A percentile compares a stretch with the other conserved stretches of the same genome.
Evolutionary conservation across 2,329 filamentous ascomycete genomes (phyloP).

Genomic region (Aspergillus amoenus): DNA sequence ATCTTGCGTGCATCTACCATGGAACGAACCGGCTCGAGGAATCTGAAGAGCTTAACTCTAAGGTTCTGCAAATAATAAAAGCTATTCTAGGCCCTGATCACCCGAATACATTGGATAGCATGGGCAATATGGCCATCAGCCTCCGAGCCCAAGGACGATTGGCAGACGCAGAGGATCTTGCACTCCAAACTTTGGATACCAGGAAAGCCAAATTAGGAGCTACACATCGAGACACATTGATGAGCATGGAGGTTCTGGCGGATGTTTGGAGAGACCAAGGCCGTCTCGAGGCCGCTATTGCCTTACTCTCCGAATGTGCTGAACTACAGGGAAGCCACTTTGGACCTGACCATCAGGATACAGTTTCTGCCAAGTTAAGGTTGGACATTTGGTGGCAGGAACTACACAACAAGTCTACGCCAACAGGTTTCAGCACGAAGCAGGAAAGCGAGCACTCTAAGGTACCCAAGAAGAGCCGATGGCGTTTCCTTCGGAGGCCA

Average conservation of each 20-base stretch:
- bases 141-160: conserved; percentile 12
- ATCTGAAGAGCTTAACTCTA: not conserved
- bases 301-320: not conserved
- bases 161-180: conserved; percentile 17
- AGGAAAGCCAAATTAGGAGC: not conserved
- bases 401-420: too few species aligned
- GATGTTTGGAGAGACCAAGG: not conserved
- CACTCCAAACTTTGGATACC: not conserved
- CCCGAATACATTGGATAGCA: conserved; percentile 17
- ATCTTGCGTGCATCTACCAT: not conserved
- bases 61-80: not conserved
- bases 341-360: not conserved
- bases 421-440: too few species aligned
- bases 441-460: too few species aligned
- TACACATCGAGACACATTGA: not conserved
- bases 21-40: not conserved
- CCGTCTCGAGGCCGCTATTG: rapidly evolving
- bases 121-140: conserved; percentile 16
- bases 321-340: not conserved
- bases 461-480: rapidly evolving
- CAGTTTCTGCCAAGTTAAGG: not conserved
- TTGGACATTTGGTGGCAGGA: too few species aligned
- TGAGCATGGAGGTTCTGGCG: not conserved
- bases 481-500: too few species aligned
- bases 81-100: not conserved